Conservation (phyloP, 768 basidiomycete species). For the Dendrothele bispora region DNA sequence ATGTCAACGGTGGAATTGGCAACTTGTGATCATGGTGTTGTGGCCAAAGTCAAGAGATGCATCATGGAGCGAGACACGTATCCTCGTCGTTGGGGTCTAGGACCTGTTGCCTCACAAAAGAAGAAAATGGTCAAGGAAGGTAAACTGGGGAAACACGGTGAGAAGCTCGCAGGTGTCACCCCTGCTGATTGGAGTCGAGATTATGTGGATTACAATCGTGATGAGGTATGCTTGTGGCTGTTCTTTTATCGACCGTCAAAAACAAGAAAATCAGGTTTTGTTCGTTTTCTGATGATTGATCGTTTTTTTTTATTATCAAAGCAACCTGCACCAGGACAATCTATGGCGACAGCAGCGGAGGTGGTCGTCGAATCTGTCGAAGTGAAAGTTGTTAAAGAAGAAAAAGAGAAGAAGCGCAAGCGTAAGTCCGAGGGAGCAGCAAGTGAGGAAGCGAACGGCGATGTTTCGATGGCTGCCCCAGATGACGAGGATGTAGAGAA, state of each 20-base stretch:
- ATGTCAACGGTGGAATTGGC: slow-evolving; percentile 99
- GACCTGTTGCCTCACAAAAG: slow-evolving; percentile 96
- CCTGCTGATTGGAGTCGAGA: slow-evolving; percentile 90
- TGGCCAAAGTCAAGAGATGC: slow-evolving; percentile 98
- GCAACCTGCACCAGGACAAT: slow-evolving; percentile 40
- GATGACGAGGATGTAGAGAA: slow-evolving; percentile 48
- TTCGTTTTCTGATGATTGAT: neutral
- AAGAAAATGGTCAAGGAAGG: slow-evolving; percentile 99
- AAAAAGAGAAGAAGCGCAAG: slow-evolving; percentile 86
- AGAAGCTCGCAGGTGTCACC: slow-evolving; percentile 83
- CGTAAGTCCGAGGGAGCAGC: slow-evolving; percentile 65
- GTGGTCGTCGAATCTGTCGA: slow-evolving; percentile 12
- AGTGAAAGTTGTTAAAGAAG: slow-evolving; percentile 35
- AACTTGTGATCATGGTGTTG: slow-evolving; percentile 97
- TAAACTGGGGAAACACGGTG: slow-evolving; percentile 92
- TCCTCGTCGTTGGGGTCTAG: slow-evolving; percentile 96
- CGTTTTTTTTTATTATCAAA: slow-evolving; percentile 15
- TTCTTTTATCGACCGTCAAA: slow-evolving; percentile 10
- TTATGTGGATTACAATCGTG: slow-evolving; percentile 91
- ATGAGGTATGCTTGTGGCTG: slow-evolving; percentile 32
- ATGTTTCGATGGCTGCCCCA: slow-evolving; percentile 39
- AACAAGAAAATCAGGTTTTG: too few species aligned
- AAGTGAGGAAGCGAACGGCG: slow-evolving; percentile 33
- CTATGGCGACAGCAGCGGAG: slow-evolving; percentile 24
- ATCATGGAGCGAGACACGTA: slow-evolving; percentile 99